Evolutionary conservation across 2,329 filamentous ascomycete genomes (phyloP), one percentile per base, ranked within the genome.

Genomic region (Ilyonectria sp.): DNA sequence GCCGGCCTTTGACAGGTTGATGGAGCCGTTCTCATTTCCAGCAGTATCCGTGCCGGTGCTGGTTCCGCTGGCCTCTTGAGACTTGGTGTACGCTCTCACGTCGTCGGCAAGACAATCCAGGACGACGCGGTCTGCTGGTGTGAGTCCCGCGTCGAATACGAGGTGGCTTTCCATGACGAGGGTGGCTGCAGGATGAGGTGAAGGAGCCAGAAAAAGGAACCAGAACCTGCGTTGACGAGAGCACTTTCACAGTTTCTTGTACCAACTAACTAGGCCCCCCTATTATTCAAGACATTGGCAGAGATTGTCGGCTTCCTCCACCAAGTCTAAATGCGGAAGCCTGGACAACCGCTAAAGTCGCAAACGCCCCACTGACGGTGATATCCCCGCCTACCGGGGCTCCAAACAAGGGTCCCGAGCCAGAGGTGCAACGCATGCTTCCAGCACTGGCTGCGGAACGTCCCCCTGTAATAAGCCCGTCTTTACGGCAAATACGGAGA

Each of bases 31-130:
- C 4, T 19, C 50, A n/a, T 52, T 50, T 26, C 68, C 65, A 8
- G 69, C 67, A 21, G 69, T 63, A 55, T 67, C 68, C 13, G 26
- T 37, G 55, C 49, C 47, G 13, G 63, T 60, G 29, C 37, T 55
- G 46, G 35, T 37, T 40, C 15, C 63, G 33, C 11, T 37, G 26
- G 35, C 59, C 10, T 62, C 53, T 6, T 63, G 26, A 17, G 29
- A 46, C 35, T 49, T 58, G 37, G 49, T 52, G 3, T 47, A 50
- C 19, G 23, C 47, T 57, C 74, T 71, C 65, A 85, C 81, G 62
- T 85, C 83, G 37, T 76, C 72, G 63, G 79, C 76, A 49, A 85
- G 76, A 65, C 79, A 82, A 71, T 78, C 74, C 19, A 86, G 76
- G 13, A 85, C 77, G 19, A 84, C 69, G 23, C 74, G 71, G 70